Base-by-base conservation (phyloP, 208 protist species). In the Wallacemonas sp. region DNA sequence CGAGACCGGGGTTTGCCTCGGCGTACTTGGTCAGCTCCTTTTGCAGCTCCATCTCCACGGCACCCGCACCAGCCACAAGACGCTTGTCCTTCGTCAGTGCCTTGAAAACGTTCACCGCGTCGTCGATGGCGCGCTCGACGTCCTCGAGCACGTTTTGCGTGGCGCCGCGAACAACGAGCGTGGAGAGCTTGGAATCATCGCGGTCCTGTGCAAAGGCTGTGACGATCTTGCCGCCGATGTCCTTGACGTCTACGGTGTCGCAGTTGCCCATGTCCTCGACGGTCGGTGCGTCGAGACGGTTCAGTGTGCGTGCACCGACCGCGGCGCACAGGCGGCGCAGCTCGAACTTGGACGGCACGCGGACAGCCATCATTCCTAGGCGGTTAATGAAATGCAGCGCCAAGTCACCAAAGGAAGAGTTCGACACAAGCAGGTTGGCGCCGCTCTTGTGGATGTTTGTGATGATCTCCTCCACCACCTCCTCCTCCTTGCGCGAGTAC, bases 301-400 rank as follows among this genome's bases (percentile, higher is more conserved):
- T 95, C 34, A 99, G 72, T 29, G 93, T 77, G 19, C 84, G 98
- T 26, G 99, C 98, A 36, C 97, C 97, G 17, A 99, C 94, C 9
- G 98, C 95, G 38, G 95, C 81, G 74, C 98, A 99, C 19, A 99
- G 75, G 43, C 99, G 95, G 36, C 97, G 90, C 30, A 99, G 74
- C 68, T 99, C 98, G 82, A 99, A 99, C 88, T 99, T 99, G 21
- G 98, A 99, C 43, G 92, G 76, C 34, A 99, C 83, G 64, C 98
- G 98, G 14, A 99, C 77, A 11, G 93, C 98, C 97, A 99, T 99
- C 56, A 99, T 98, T 9, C 89, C 84, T 61, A 98, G 86, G 65
- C 97, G 97, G 65, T 99, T 98, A 39, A 99, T 83, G 80, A 99
- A 99, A 83, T 99, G 99, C 16, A 99, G 61, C 16, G 98, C 98